Evolutionary conservation across 306 rosid species (phyloP).

Genomic region (Carpinus viminea): DNA sequence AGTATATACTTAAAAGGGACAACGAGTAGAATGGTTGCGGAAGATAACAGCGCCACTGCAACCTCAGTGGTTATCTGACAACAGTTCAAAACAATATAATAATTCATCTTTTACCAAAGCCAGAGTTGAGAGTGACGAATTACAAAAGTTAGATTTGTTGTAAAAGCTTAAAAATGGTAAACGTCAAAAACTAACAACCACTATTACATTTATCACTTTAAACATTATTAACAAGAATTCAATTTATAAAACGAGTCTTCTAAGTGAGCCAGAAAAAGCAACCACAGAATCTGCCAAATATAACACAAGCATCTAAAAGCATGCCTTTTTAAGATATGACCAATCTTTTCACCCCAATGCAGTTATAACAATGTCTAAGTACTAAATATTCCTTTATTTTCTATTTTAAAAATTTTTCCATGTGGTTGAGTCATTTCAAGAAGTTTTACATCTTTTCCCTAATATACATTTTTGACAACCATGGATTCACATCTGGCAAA

Average conservation of each 20-base stretch:
- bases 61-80: conserved; percentile 84
- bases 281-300: neutral
- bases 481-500: neutral
- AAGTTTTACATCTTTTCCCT: neutral
- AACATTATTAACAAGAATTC: neutral
- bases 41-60: conserved; percentile 64
- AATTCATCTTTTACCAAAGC: conserved; percentile 15
- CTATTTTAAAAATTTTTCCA: neutral
- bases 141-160: neutral
- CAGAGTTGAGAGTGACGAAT: conserved; percentile 3
- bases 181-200: neutral
- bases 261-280: neutral
- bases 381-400: neutral
- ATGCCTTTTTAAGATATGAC: neutral
- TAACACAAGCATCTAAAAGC: neutral
- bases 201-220: neutral
- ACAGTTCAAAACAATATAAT: conserved; percentile 26
- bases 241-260: neutral
- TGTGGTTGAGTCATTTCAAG: neutral
- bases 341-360: neutral
- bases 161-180: neutral
- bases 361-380: no score
- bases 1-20: conserved; percentile 81
- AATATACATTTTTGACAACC: neutral
- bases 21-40: conserved; percentile 59